phyloP scores from a whole-genome alignment of 2,329 filamentous ascomycete genomes.

The Ophiostoma ulmi region DNA sequence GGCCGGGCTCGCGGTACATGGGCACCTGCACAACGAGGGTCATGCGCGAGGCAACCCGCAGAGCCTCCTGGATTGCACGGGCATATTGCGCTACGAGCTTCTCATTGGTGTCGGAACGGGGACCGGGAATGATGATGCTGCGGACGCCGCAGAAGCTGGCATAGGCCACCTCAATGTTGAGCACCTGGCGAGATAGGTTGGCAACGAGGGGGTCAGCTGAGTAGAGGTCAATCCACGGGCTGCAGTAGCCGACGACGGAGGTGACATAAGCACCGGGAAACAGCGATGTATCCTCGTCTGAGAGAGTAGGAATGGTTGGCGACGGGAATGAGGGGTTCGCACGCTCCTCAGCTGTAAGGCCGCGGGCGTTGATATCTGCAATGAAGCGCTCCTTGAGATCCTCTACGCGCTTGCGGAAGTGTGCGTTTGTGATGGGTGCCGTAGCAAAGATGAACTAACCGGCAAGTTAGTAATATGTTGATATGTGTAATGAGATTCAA shows the following conservation, averaged over 20 bases:
- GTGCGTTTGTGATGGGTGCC: constrained; percentile 67
- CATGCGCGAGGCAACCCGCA: constrained; percentile 68
- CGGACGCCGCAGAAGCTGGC: constrained; percentile 90
- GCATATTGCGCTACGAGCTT: constrained; percentile 69
- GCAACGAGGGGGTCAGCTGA: constrained; percentile 78
- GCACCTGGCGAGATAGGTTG: constrained; percentile 79
- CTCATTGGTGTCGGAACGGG: constrained; percentile 50
- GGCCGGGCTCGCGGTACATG: constrained; percentile 69
- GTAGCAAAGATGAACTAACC: constrained; percentile 72
- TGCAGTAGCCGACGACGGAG: constrained; percentile 73
- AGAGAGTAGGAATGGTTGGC: constrained; percentile 63
- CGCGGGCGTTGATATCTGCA: constrained; percentile 38
- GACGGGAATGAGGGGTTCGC: constrained; percentile 45
- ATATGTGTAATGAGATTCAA: not conserved
- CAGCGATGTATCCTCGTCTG: constrained; percentile 71
- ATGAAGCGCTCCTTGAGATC: constrained; percentile 55
- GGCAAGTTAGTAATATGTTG: constrained; percentile 1
- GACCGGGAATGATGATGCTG: constrained; percentile 77
- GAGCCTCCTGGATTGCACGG: constrained; percentile 73
- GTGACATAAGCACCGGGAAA: constrained; percentile 63
- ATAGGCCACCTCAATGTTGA: constrained; percentile 88
- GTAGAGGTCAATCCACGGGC: constrained; percentile 86
- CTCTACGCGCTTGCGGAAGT: constrained; percentile 66
- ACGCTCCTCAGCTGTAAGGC: constrained; percentile 37
- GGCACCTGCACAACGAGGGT: constrained; percentile 76